Evolutionary conservation across 2,329 filamentous ascomycete species (phyloP).

Genomic region (Colletotrichum filicis): DNA sequence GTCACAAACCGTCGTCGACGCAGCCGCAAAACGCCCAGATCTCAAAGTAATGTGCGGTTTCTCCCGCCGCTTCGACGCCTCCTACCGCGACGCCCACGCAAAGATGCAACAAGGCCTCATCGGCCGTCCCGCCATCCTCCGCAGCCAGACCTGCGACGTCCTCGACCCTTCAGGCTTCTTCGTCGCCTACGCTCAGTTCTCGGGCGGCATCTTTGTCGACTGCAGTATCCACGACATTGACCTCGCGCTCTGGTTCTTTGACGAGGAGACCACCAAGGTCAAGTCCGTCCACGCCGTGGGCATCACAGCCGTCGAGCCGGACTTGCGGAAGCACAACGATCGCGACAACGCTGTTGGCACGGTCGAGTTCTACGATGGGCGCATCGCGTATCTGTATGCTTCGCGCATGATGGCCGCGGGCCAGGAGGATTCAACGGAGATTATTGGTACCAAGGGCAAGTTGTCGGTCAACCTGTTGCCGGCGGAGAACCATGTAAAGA

Average conservation of each 20-base stretch:
- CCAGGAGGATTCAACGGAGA: slow-evolving; percentile 74
- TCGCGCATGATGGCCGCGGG: slow-evolving; percentile 76
- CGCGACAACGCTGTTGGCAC: slow-evolving; percentile 57
- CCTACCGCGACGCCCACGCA: slow-evolving; percentile 69
- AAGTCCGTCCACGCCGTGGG: slow-evolving; percentile 45
- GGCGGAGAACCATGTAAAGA: slow-evolving; percentile 62
- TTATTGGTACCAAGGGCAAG: slow-evolving; percentile 75
- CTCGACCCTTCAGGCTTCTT: slow-evolving; percentile 74
- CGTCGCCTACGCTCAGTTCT: slow-evolving; percentile 73
- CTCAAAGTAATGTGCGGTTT: slow-evolving; percentile 69
- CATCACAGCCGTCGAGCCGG: slow-evolving; percentile 46
- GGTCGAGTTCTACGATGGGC: slow-evolving; percentile 71
- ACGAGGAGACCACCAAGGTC: slow-evolving; percentile 42
- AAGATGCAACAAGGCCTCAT: slow-evolving; percentile 65
- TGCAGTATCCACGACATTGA: slow-evolving; percentile 76
- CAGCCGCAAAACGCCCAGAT: slow-evolving; percentile 63
- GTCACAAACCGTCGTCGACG: slow-evolving; percentile 70
- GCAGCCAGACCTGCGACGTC: slow-evolving; percentile 75
- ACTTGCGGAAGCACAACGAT: slow-evolving; percentile 45
- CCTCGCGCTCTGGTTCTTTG: slow-evolving; percentile 48
- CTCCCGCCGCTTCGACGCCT: slow-evolving; percentile 66
- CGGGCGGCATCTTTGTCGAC: slow-evolving; percentile 77
- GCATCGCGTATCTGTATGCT: slow-evolving; percentile 73
- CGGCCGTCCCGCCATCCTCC: slow-evolving; percentile 69
- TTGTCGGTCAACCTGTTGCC: slow-evolving; percentile 70